These are phyloP conservation scores for Babesia ovata DNA, from an alignment of 169 alveolate genomes.

Conservation along the genomic window DNA sequence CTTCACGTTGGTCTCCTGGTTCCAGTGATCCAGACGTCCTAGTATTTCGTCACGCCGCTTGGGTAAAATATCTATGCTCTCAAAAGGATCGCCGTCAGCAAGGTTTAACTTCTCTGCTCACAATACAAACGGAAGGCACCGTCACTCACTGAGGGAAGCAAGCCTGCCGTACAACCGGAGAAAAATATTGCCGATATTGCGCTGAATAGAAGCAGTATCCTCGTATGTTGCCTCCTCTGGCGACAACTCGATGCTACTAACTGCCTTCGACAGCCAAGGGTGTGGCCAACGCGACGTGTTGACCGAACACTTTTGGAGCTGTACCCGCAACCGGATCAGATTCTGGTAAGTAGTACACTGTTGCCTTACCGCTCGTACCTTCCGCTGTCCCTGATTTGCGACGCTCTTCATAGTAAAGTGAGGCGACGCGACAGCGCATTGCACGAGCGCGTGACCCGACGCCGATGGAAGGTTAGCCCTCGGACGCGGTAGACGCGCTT, in stretches of 20 bases:
- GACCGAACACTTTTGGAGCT: conserved; percentile 42
- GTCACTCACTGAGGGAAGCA: conserved; percentile 22
- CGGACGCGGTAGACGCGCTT: background rate
- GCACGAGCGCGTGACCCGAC: conserved; percentile 20
- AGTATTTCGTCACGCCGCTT: conserved; percentile 33
- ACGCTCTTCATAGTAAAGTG: conserved; percentile 45
- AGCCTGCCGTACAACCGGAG: conserved; percentile 27
- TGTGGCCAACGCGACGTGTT: conserved; percentile 62
- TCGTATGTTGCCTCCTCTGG: conserved; percentile 9
- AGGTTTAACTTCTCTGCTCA: conserved; percentile 19
- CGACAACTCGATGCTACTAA: background rate
- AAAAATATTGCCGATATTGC: conserved; percentile 3
- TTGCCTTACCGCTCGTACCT: conserved; percentile 29
- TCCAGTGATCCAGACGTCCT: conserved; percentile 55
- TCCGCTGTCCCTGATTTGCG: background rate
- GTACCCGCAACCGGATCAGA: conserved; percentile 42
- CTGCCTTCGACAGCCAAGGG: conserved; percentile 34
- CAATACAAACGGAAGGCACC: background rate
- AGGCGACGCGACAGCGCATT: background rate
- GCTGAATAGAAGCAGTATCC: conserved; percentile 13
- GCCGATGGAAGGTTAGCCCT: conserved; percentile 27
- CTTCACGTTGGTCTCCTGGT: conserved; percentile 56
- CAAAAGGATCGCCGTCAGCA: conserved; percentile 25
- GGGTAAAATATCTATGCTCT: conserved; percentile 28
- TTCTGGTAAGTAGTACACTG: conserved; percentile 49